Evolutionary conservation across 148 eudicot genomes (phyloP).

Genomic region (Camellia lanceoleosa): DNA sequence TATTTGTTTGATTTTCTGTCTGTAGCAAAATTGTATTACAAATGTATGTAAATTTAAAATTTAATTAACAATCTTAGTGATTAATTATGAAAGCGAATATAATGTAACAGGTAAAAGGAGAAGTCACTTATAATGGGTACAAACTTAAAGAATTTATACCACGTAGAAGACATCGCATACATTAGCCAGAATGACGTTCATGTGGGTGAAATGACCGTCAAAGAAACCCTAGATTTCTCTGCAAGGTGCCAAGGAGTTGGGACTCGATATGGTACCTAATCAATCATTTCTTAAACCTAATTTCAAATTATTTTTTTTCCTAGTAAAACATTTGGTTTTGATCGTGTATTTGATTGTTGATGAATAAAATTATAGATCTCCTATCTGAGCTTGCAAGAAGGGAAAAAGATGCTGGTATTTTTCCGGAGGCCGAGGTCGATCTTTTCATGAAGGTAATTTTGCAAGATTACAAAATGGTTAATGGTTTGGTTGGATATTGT

Average conservation of each 20-base stretch:
- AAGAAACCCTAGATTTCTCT: constrained; percentile 92
- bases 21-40: too few species aligned
- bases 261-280: constrained; percentile 62
- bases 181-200: constrained; percentile 97
- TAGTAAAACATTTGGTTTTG: too few species aligned
- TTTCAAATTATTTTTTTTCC: too few species aligned
- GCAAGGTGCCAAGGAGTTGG: constrained; percentile 96
- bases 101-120: constrained; percentile 36
- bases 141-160: constrained; percentile 76
- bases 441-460: constrained; percentile 88
- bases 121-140: constrained; percentile 77
- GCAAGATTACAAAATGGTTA: neutral
- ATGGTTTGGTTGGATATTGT: neutral
- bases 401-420: constrained; percentile 65
- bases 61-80: too few species aligned
- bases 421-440: constrained; percentile 93
- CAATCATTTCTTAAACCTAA: neutral
- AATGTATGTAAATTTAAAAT: too few species aligned
- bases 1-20: too few species aligned
- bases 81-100: too few species aligned
- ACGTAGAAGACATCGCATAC: constrained; percentile 88
- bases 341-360: neutral
- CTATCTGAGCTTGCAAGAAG: constrained; percentile 72
- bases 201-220: constrained; percentile 92
- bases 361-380: constrained; percentile 45